Base-by-base conservation (phyloP, 192 early-diverging fungal species). In the Linnemannia elongata region DNA sequence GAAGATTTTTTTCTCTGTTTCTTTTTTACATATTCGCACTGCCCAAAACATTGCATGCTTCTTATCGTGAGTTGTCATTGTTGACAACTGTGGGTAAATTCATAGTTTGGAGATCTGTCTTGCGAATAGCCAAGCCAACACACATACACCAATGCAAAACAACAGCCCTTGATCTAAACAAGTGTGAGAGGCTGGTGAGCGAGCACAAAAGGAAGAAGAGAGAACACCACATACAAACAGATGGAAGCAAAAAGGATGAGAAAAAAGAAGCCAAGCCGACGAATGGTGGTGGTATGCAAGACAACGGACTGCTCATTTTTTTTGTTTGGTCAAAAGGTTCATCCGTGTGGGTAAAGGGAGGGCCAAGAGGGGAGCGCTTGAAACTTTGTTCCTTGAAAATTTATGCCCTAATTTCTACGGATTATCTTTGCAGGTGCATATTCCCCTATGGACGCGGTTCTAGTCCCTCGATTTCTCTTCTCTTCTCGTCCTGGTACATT, bases 301-400 rank as follows among this genome's bases (percentile, higher is more conserved):
- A 12, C 27, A 30, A n/a, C 9, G 20, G 60, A 30, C 60, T n/a
- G n/a, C n/a, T n/a, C 9, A 24, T 18, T 52, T 52, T 52, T 18
- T 49, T 18, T 4, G 47, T 20, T 18, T 49, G 47, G 17, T 4
- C n/a, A 63, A 63, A 63, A 63, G 60, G 60, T 33, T 66, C 60
- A 66, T 33, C 60, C 60, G 60, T 33, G 4, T 66, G 12, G 1
- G 60, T 33, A 60, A 60, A 60, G 57, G n/a, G 7, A 20, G 7
- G 24, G 54, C n/a, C n/a, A 8, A 6, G 2, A 20, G 22, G 20
- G 4, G 57, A 15, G 6, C 24, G 60, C n/a, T 30, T 66, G 60
- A 66, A 35, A 66, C 30, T 66, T 66, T 66, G 60, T 66, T 66
- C 30, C 60, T 66, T 66, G 27, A 33, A 57, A 57, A 57, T 27